Percentiles rank a stretch among this genome's conserved stretches.
Evolutionary conservation across 495 filamentous ascomycete species (phyloP).

Genomic region (Neurospora cerealis): DNA sequence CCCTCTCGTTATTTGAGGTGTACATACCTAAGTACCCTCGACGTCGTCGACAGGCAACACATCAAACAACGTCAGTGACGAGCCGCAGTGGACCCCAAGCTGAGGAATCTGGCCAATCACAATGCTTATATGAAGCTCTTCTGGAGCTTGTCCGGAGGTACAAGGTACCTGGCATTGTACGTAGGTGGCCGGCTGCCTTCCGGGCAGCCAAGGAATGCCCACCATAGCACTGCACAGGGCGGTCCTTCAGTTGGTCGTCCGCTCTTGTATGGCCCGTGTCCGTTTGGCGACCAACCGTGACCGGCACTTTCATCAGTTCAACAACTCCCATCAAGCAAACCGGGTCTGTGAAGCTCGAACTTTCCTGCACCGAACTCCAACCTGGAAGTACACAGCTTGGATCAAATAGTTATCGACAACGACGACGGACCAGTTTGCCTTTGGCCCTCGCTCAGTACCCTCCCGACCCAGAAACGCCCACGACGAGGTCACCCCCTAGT

Average conservation of each 20-base stretch:
- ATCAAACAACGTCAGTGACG: conserved; percentile 28
- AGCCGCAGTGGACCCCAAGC: conserved; percentile 8
- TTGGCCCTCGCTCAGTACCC: neutral
- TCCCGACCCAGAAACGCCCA: neutral
- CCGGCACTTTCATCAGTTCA: neutral
- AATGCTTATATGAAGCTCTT: neutral
- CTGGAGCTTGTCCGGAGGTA: neutral
- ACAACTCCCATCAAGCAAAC: neutral
- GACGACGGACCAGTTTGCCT: neutral
- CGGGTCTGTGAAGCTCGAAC: conserved; percentile 14
- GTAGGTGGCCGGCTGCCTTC: conserved; percentile 8
- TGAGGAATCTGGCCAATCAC: neutral
- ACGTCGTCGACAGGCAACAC: conserved; percentile 20
- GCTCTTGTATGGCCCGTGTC: conserved; percentile 14
- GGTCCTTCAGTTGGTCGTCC: neutral
- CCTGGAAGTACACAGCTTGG: neutral
- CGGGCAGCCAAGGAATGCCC: neutral
- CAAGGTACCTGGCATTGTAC: conserved; percentile 8
- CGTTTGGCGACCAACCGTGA: conserved; percentile 18
- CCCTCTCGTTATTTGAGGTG: too few species aligned
- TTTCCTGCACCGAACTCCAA: neutral
- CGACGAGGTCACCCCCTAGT: neutral
- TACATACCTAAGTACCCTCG: neutral
- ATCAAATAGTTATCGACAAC: neutral
- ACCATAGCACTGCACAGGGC: conserved; percentile 1